A percentile compares a stretch with the other conserved stretches of the same genome.
Evolutionary conservation across 1,139 yeast genomes (phyloP).

Genomic region (Hanseniaspora gamundiae): DNA sequence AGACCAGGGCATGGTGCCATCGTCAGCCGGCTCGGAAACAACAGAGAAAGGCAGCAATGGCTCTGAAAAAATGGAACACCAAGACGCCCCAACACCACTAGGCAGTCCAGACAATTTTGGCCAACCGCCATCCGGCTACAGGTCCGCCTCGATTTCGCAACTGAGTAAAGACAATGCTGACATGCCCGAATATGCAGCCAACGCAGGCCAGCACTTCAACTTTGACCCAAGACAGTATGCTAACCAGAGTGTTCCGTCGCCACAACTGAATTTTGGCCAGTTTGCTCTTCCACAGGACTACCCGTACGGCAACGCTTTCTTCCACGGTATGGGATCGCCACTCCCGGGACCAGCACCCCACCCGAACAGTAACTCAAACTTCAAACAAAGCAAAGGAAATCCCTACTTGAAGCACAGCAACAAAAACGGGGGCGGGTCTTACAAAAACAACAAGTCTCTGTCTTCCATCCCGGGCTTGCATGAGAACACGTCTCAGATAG

Average conservation of each 20-base stretch:
- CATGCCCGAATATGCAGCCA: no score
- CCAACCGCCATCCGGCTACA: no score
- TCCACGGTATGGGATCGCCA: background rate
- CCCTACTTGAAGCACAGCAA: conserved; percentile 8
- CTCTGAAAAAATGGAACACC: background rate
- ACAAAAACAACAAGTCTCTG: background rate
- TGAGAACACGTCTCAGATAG: conserved; percentile 3
- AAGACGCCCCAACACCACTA: no score
- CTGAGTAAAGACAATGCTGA: background rate
- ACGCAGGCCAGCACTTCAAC: background rate
- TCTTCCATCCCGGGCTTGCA: conserved; percentile 3
- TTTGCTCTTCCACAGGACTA: background rate
- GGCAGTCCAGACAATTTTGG: no score
- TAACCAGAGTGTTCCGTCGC: background rate
- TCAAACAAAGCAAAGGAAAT: conserved; percentile 6
- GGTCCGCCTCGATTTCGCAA: no score
- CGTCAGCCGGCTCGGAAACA: background rate
- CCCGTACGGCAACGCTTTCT: background rate
- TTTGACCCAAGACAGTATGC: conserved; percentile 3
- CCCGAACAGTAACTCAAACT: background rate
- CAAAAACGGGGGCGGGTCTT: background rate
- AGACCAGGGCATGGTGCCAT: background rate
- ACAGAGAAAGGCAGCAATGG: background rate
- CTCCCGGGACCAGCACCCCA: background rate
- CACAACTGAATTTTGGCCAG: background rate